Conservation (phyloP, 2,329 filamentous ascomycete genomes). For the Ophiocordyceps sinensis region DNA sequence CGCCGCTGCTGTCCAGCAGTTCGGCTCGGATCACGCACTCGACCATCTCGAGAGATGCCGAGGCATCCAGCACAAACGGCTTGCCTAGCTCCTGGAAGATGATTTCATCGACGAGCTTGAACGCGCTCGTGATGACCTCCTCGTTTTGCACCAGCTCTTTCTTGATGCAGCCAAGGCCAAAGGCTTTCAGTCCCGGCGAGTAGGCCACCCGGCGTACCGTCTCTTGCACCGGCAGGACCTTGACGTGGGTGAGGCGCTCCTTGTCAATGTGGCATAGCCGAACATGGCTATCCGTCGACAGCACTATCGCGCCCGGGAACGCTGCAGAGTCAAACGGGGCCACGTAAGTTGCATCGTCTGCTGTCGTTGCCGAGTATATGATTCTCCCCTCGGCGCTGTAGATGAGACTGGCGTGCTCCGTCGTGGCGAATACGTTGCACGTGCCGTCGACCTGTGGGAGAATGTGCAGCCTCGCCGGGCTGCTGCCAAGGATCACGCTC, state of each 20-base stretch:
- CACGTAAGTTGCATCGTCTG: slow-evolving; percentile 68
- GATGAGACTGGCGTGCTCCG: slow-evolving; percentile 86
- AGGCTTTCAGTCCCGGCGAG: slow-evolving; percentile 61
- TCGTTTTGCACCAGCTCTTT: slow-evolving; percentile 55
- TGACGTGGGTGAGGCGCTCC: slow-evolving; percentile 77
- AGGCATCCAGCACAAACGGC: slow-evolving; percentile 44
- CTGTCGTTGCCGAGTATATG: slow-evolving; percentile 86
- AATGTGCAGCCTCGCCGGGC: slow-evolving; percentile 67
- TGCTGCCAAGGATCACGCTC: slow-evolving; percentile 71
- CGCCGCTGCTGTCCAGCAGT: slow-evolving; percentile 43
- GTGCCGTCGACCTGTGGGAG: slow-evolving; percentile 54
- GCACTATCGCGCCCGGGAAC: slow-evolving; percentile 66
- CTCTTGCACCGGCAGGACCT: slow-evolving; percentile 61
- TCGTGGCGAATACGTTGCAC: slow-evolving; percentile 80
- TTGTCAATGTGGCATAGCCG: slow-evolving; percentile 72
- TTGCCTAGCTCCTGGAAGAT: slow-evolving; percentile 65
- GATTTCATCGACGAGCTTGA: slow-evolving; percentile 83
- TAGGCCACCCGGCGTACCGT: slow-evolving; percentile 82
- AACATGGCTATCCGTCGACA: slow-evolving; percentile 64
- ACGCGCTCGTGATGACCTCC: slow-evolving; percentile 65
- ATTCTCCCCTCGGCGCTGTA: slow-evolving; percentile 80
- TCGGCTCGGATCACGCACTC: slow-evolving; percentile 72
- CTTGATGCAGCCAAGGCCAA: slow-evolving; percentile 75
- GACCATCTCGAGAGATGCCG: slow-evolving; percentile 51
- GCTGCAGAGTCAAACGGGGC: slow-evolving; percentile 71